Evolutionary conservation across 2,329 filamentous ascomycete species (phyloP).

Genomic region (Xylaria sp.): DNA sequence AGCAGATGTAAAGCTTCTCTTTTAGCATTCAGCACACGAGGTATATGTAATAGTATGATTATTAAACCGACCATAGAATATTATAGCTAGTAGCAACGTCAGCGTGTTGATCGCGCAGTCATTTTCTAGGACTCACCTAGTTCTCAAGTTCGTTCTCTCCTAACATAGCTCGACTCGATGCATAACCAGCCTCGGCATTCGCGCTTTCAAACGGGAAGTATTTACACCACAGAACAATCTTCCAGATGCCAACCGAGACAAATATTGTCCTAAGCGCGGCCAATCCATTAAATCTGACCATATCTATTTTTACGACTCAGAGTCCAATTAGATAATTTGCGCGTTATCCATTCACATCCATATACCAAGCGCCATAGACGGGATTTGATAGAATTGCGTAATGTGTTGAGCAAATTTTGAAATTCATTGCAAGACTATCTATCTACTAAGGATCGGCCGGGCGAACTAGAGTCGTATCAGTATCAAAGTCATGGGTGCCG

Average conservation of each 20-base stretch:
- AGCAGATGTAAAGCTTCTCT: neutral
- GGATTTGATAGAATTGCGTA: neutral
- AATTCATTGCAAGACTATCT: neutral
- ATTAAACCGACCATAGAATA: neutral
- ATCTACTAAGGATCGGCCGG: constrained; percentile 8
- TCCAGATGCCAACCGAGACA: neutral
- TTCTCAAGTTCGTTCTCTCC: neutral
- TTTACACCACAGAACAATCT: neutral
- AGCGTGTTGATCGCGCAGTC: neutral
- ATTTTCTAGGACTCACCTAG: neutral
- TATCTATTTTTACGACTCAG: neutral
- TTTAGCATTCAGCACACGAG: neutral
- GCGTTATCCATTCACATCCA: constrained; percentile 8
- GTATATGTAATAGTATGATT: constrained; percentile 2
- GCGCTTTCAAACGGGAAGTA: neutral
- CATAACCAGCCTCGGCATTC: neutral
- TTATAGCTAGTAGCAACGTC: neutral
- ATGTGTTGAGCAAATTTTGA: neutral
- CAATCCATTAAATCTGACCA: neutral
- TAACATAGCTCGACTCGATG: neutral
- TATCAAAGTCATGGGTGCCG: constrained; percentile 5
- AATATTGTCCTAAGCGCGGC: neutral
- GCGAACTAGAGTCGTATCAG: constrained; percentile 8
- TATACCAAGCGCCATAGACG: constrained; percentile 1
- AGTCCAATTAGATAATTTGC: neutral